phyloP scores from a whole-genome alignment of 179 eudicot genomes.

The Spergularia azorica region DNA sequence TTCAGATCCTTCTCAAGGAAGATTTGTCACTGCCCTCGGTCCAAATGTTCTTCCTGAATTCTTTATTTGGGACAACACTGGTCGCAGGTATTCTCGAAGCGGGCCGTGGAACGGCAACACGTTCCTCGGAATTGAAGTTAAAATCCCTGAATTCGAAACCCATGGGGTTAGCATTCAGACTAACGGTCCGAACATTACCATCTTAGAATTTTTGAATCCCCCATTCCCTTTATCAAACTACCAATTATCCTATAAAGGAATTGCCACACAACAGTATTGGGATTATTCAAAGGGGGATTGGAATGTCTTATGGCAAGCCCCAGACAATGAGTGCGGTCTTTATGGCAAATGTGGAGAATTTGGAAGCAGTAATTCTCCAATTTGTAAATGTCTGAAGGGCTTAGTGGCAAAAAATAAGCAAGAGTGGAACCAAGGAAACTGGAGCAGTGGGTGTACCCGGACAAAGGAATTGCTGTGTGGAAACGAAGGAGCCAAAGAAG shows the following conservation, averaged over 20 bases:
- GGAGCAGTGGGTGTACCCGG: constrained; percentile 31
- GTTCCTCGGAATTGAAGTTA: not conserved
- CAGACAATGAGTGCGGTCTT: constrained; percentile 20
- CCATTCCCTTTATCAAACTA: not conserved
- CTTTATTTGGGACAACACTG: not conserved
- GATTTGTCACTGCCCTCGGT: not conserved
- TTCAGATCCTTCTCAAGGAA: not conserved
- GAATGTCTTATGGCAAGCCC: not conserved
- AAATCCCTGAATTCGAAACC: no score
- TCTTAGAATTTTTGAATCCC: no score
- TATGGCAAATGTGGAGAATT: constrained; percentile 32
- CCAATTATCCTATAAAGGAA: not conserved
- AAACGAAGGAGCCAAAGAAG: not conserved
- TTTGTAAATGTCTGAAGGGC: constrained; percentile 26
- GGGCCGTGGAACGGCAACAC: not conserved
- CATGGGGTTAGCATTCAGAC: no score
- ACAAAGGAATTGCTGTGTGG: constrained; percentile 1
- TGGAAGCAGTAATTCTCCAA: constrained; percentile 18
- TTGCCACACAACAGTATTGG: not conserved
- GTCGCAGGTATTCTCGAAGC: not conserved
- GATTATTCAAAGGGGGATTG: not conserved
- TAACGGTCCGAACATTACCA: no score
- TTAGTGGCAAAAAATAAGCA: constrained; percentile 9
- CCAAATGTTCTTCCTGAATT: not conserved
- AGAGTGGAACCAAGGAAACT: constrained; percentile 27